These are phyloP conservation scores for Phytophthora sansomeana DNA, from an alignment of 352 stramenopile species.

Conservation along the genomic window DNA sequence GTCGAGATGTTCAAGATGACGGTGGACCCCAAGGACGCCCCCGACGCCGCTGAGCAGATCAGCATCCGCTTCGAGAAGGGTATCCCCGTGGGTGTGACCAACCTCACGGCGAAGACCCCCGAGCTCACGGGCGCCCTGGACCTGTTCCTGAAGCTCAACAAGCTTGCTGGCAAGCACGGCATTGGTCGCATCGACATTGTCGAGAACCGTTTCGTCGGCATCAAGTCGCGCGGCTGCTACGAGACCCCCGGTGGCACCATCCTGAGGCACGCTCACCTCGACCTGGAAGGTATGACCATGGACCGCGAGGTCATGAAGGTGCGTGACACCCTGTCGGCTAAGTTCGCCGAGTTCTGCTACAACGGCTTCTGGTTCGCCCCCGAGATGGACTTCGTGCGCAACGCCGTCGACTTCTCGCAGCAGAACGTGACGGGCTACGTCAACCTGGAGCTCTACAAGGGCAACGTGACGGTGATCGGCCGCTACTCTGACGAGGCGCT, in stretches of 20 bases:
- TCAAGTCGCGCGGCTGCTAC: constrained; percentile 99
- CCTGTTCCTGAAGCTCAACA: constrained; percentile 98
- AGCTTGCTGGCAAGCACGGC: constrained; percentile 96
- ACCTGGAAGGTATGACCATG: constrained; percentile 96
- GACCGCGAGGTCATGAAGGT: constrained; percentile 97
- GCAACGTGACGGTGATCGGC: constrained; percentile 96
- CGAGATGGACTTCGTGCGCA: constrained; percentile 98
- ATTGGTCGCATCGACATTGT: constrained; percentile 99
- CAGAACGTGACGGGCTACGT: constrained; percentile 95
- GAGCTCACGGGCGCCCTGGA: constrained; percentile 94
- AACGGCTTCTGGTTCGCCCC: constrained; percentile 99
- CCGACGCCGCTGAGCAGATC: constrained; percentile 91
- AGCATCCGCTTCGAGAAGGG: constrained; percentile 96
- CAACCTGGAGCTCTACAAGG: constrained; percentile 98
- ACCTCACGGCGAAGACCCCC: constrained; percentile 83
- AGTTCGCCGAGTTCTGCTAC: constrained; percentile 99
- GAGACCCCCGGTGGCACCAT: constrained; percentile 98
- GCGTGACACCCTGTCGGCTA: constrained; percentile 93
- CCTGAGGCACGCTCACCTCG: constrained; percentile 87
- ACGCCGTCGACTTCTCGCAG: constrained; percentile 96
- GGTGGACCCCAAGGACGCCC: constrained; percentile 94
- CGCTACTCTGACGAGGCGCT: constrained; percentile 93
- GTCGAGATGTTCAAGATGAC: constrained; percentile 99
- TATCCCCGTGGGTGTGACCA: constrained; percentile 94
- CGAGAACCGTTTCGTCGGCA: constrained; percentile 99